Base-by-base conservation (phyloP, 306 rosid species). In the Gastrolobium bilobum region DNA sequence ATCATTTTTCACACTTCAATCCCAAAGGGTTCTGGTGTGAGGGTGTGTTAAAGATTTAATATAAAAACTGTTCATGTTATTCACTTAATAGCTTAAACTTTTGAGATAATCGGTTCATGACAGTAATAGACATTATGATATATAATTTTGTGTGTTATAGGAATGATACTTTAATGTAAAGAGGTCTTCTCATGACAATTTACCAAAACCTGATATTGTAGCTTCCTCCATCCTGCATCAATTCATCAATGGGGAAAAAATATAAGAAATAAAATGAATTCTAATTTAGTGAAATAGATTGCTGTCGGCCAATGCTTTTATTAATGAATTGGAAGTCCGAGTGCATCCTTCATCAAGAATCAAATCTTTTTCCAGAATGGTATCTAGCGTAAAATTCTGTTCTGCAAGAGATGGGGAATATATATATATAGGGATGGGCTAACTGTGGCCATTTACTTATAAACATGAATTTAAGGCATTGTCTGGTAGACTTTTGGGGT, bases 331-430 rank as follows among this genome's bases (percentile, higher is more conserved):
- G 43, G 39, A 66, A 65, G 52, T 75, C 38, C 60, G 43, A 33
- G 61, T 35, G 84, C 69, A 68, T 62, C 60, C 59, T 53, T 61
- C 56, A 26, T 77, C 64, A 62, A 47, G 52, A 76, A 13, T 79
- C 64, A 76, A 56, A 64, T 75, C 26, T 70, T 4, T 47, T 69
- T 64, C 37, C 39, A 10, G 15, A 42, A 15, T 62, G 29, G 50
- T 80, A 20, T 59, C 52, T n/a, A 54, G 76, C 10, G 8, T 29
- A 34, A 57, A 61, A 15, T 37, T 53, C 76, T 79, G 59, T 79
- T 61, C 71, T 68, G 10, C 73, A 9, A 48, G 58, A 29, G 59
- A 33, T 30, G 13, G 50, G 46, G 44, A 51, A 47, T 15, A 2
- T 15, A 2, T 82, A 15, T 38, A 50, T 79, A 13, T 42, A 46